Conservation (phyloP, 2,329 filamentous ascomycete species). For the Epichloe sibirici region DNA sequence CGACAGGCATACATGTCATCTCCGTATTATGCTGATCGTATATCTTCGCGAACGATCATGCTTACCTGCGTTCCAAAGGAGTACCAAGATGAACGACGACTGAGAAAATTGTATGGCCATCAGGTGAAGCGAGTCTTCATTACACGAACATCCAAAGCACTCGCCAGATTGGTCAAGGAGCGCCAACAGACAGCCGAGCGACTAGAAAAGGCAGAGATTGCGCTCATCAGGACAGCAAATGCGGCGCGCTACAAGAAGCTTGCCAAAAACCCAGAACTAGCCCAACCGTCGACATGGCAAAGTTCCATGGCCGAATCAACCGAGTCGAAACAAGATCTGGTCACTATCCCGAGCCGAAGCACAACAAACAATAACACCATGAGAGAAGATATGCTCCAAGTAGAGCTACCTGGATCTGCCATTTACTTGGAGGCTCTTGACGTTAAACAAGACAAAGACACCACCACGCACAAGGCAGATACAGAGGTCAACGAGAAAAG, state of each 20-base stretch:
- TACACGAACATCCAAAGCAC: slow-evolving; percentile 59
- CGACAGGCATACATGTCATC: slow-evolving; percentile 86
- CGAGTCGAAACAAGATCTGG: slow-evolving; percentile 5
- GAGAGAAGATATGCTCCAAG: slow-evolving; percentile 1
- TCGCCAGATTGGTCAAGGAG: slow-evolving; percentile 71
- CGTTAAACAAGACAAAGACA: not conserved
- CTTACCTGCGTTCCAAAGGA: slow-evolving; percentile 72
- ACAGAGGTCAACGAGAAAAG: not conserved
- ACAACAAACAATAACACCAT: not conserved
- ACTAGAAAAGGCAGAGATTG: slow-evolving; percentile 77
- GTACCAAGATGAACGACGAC: slow-evolving; percentile 64
- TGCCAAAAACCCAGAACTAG: not conserved
- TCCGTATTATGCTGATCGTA: slow-evolving; percentile 68
- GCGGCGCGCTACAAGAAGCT: slow-evolving; percentile 45
- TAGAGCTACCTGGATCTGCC: slow-evolving; percentile 5
- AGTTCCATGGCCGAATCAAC: not conserved
- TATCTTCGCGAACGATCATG: slow-evolving; percentile 83
- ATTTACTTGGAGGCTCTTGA: not conserved
- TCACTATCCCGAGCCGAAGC: slow-evolving; percentile 1
- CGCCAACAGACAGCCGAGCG: slow-evolving; percentile 69
- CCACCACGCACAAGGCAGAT: not conserved
- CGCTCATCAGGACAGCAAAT: slow-evolving; percentile 71
- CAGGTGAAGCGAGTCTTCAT: slow-evolving; percentile 80
- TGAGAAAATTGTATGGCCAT: slow-evolving; percentile 71
- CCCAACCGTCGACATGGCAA: not conserved